Evolutionary conservation across 2,329 filamentous ascomycete genomes (phyloP), one percentile per base, ranked within the genome.

Genomic region (Colletotrichum horii): DNA sequence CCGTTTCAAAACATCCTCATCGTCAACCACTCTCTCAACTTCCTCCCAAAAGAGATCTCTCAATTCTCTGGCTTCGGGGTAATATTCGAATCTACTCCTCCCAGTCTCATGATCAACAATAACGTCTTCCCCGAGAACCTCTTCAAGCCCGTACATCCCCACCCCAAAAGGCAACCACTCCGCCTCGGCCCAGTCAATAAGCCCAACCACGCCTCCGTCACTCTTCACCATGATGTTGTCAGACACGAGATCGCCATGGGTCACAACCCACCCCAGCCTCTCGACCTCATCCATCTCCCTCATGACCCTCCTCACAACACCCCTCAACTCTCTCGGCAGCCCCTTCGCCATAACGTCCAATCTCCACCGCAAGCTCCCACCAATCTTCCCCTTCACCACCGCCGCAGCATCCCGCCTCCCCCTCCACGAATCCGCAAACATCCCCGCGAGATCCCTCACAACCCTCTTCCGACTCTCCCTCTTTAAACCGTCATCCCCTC

Each of bases 131-230:
- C 91, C 91, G 1, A 94, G 83, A 1, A 93, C 79, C 80, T 91
- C 88, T 79, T 93, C 91, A 0, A 93, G 81, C 0, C 91, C 91
- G 78, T 93, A 93, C 58, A 93, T 81, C 30, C 88, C 89, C 4
- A 89, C 84, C 0, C 92, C 92, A 78, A 92, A 91, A 0, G 91
- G 91, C 11, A 93, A 80, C 75, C 84, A 87, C 79, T 93, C 91
- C 0, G 89, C 91, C 79, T 94, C 92, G 0, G 90, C 90, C 92
- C 92, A 94, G 79, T 94, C 92, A 0, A 94, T 85, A 1, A 93
- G 74, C 2, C 91, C 92, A 0, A 79, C 84, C 9, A 93, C 28
- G 2, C 66, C 43, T 32, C 71, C 52, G 8, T 52, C 26, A 12
- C 14, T n/a, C 15, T 56, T 83, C 0, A 92, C 84, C 79, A 93